Conservation (phyloP, 2,329 filamentous ascomycete species). For the Apiospora kogelbergensis region DNA sequence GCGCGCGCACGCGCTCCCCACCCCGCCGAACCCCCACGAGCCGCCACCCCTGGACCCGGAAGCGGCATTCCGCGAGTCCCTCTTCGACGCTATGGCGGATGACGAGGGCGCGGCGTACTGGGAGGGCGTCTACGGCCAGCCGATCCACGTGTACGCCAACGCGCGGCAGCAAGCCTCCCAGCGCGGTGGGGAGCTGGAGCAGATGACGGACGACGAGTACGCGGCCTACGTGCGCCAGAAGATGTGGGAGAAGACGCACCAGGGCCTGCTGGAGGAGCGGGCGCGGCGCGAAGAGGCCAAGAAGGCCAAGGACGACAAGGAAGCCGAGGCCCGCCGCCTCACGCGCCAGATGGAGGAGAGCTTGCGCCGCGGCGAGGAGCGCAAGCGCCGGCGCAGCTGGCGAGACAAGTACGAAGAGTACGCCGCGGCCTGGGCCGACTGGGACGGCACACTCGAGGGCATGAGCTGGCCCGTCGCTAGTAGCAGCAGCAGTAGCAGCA, state of each 20-base stretch:
- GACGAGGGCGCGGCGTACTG: slow-evolving; percentile 95
- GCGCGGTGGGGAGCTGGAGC: slow-evolving; percentile 62
- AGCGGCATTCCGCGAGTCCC: slow-evolving; percentile 82
- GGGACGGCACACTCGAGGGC: slow-evolving; percentile 41
- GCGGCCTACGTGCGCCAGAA: slow-evolving; percentile 77
- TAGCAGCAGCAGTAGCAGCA: too few relatives aligned
- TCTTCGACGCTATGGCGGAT: slow-evolving; percentile 96
- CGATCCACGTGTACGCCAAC: slow-evolving; percentile 76
- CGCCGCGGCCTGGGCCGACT: slow-evolving; percentile 57
- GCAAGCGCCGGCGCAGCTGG: slow-evolving; percentile 56
- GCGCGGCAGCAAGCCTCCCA: slow-evolving; percentile 31
- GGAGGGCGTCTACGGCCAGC: slow-evolving; percentile 95
- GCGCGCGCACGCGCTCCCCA: slow-evolving; percentile 41
- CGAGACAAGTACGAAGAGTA: slow-evolving; percentile 66
- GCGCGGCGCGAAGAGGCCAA: slow-evolving; percentile 57
- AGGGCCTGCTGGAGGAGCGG: slow-evolving; percentile 77
- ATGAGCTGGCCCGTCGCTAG: slow-evolving; percentile 69
- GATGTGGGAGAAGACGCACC: slow-evolving; percentile 96
- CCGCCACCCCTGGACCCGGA: slow-evolving; percentile 61
- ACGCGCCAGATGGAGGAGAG: slow-evolving; percentile 68
- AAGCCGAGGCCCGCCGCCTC: slow-evolving; percentile 44
- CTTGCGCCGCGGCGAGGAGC: slow-evolving; percentile 64
- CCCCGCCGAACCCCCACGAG: slow-evolving; percentile 47
- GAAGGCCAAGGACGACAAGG: slow-evolving; percentile 40
- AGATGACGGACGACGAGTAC: slow-evolving; percentile 93